Evolutionary conservation across 768 basidiomycete species (phyloP).

Genomic region (Tulasnella sp.): DNA sequence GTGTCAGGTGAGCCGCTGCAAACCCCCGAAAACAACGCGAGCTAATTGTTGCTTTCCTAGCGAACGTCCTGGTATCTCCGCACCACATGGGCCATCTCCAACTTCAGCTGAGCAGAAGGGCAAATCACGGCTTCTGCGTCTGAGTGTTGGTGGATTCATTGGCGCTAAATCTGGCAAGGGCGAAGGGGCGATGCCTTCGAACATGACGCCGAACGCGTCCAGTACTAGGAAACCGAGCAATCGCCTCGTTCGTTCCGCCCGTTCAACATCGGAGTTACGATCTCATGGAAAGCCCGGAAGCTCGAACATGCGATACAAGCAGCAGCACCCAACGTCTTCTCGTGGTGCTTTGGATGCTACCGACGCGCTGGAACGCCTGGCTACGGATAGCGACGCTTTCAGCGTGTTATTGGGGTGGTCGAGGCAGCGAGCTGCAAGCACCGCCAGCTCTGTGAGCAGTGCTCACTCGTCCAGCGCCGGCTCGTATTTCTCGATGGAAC

Average conservation of each 20-base stretch:
- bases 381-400: conserved; percentile 6
- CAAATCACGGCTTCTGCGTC: conserved; percentile 9
- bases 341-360: neutral
- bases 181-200: neutral
- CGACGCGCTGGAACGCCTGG: neutral
- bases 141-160: conserved; percentile 13
- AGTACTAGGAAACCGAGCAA: neutral
- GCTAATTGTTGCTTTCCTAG: neutral
- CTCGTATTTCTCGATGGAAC: conserved; percentile 33
- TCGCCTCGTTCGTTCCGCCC: conserved; percentile 2
- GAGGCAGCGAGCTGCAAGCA: conserved; percentile 23
- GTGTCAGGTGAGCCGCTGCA: conserved; percentile 51
- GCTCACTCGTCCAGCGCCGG: conserved; percentile 55
- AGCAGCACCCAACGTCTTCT: neutral
- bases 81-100: neutral
- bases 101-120: neutral
- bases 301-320: neutral
- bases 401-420: conserved; percentile 9
- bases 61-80: neutral
- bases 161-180: neutral
- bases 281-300: neutral
- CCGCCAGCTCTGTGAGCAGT: conserved; percentile 51
- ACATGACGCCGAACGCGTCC: neutral
- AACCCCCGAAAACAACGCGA: neutral
- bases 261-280: conserved; percentile 8